Evolutionary conservation across 352 stramenopile species (phyloP), one percentile per base, ranked within the genome.

Genomic region (Globisporangium acanthophoron): DNA sequence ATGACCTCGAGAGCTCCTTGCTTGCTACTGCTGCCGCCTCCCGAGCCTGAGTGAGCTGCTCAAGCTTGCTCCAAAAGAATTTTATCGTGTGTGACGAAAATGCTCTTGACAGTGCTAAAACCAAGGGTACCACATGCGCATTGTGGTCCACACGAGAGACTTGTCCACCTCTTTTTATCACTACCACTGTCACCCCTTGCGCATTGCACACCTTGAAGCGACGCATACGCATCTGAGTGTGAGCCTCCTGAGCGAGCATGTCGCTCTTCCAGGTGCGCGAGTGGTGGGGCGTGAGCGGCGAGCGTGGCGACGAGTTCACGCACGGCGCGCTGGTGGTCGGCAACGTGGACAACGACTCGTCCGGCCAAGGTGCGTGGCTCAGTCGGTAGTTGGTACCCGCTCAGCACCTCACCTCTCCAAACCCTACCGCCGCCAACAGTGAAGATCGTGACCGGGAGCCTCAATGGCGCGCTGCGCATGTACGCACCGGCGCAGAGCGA

Each of bases 211-310:
- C 37, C 37, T 43, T 43, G 37, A 43, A 43, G 12, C 37, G 37
- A 43, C 40, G 40, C 40, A 8, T 24, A 4, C 15, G n/a, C 24
- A 15, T 27, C 44, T 45, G 41, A 45, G 40, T 18, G 12, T 15
- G 15, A 37, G n/a, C 39, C 1, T 35, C 9, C 31, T 27, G 12
- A 2, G 45, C 33, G 33, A 37, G 18, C 31, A 96, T 96, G 86
- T 96, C 86, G 61, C 82, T 97, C 59, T 97, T 97, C 78, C 84
- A 94, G 64, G 77, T 89, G 54, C 77, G 87, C 59, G 85, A 96
- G 64, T 97, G 87, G 87, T 97, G 89, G 89, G 59, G 70, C 48
- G 74, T 80, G 44, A 86, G 82, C 69, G 76, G 79, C 57, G 81
- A 88, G 58, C 58, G 62, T 53, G 66, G 74, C 35, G 89, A 96